Evolutionary conservation across 345 rosid genomes (phyloP), one percentile per base, ranked within the genome.

Genomic region (Cardamine resedifolia): DNA sequence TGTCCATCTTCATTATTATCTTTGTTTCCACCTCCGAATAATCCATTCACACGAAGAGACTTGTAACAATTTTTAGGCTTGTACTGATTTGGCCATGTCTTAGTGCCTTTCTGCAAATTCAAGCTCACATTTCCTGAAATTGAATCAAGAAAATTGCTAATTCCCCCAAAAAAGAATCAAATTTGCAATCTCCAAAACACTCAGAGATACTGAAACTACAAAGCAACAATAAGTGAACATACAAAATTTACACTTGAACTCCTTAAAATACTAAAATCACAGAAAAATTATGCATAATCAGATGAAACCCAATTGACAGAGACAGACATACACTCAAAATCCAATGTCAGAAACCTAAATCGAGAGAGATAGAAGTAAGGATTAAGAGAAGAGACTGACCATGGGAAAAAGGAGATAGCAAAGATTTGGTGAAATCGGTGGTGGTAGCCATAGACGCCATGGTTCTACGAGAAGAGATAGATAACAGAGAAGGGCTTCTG

Each of bases 11-110:
- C 92, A 43, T 10, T 59, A 33, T 81, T 80, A 52, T 82, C 83
- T 10, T 92, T 91, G 77, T 88, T 92, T 39, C 89, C 88, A 49
- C 97, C 98, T 70, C 98, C 98, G 69, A 92, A 92, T 7, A 90
- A 71, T 41, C 87, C 89, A 81, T 80, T 68, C 15, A 90, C 87
- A 43, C 81, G 79, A 50, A 88, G 74, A 72, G 87, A 51, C 81
- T 75, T 73, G 38, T 51, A 62, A 36, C 64, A 28, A 28, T 6
- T 70, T 60, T 57, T 65, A 50, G 69, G 38, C 41, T 72, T 84
- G 16, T 52, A 6, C 33, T 60, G 74, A 43, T 31, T 44, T 4
- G 6, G 56, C 64, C 58, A 75, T 34, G 34, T 50, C n/a, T 3
- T 34, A 34, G 2, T 34, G 47, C 63, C 65, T 56, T 67, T 64